Evolutionary conservation across 2,329 filamentous ascomycete genomes (phyloP).

Genomic region (Thelonectria olida): DNA sequence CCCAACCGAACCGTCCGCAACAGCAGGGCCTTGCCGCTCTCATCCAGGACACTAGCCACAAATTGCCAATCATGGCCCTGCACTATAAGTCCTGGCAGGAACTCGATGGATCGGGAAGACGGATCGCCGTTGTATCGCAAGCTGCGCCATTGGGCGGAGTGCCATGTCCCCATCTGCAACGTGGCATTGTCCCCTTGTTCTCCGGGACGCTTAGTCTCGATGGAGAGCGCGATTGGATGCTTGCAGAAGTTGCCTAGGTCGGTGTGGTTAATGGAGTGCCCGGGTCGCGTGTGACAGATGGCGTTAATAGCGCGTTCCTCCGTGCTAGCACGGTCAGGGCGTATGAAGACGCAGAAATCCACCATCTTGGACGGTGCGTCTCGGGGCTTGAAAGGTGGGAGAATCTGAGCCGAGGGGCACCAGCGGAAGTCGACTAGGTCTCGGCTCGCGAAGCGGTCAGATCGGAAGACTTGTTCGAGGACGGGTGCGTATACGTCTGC

Average conservation of each 20-base stretch:
- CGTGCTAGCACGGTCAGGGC: conserved; percentile 3
- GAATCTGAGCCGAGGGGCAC: conserved; percentile 11
- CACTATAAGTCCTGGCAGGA: conserved; percentile 30
- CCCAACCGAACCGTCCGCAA: conserved; percentile 14
- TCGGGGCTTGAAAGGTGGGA: conserved; percentile 18
- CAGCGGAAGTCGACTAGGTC: conserved; percentile 12
- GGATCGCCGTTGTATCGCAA: conserved; percentile 9
- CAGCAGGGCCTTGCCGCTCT: conserved; percentile 17
- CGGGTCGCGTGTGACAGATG: conserved; percentile 15
- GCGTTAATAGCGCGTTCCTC: conserved; percentile 17
- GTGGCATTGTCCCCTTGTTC: conserved; percentile 18
- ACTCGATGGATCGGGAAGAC: conserved; percentile 17
- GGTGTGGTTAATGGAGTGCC: conserved; percentile 32
- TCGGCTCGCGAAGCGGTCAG: conserved; percentile 4
- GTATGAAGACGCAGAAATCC: conserved; percentile 27
- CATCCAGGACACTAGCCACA: conserved; percentile 22
- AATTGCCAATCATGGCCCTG: conserved; percentile 33
- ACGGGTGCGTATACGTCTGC: conserved; percentile 22
- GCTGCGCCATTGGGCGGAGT: conserved; percentile 30
- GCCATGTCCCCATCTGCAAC: conserved; percentile 32
- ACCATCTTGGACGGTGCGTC: conserved; percentile 29
- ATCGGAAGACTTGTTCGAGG: conserved; percentile 22
- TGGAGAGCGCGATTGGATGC: conserved; percentile 28
- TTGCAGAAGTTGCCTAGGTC: conserved; percentile 22
- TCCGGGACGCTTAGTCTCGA: conserved; percentile 32